These are phyloP conservation scores for Alternaria arbusti DNA, from an alignment of 2,329 filamentous ascomycete genomes.

Conservation along the genomic window DNA sequence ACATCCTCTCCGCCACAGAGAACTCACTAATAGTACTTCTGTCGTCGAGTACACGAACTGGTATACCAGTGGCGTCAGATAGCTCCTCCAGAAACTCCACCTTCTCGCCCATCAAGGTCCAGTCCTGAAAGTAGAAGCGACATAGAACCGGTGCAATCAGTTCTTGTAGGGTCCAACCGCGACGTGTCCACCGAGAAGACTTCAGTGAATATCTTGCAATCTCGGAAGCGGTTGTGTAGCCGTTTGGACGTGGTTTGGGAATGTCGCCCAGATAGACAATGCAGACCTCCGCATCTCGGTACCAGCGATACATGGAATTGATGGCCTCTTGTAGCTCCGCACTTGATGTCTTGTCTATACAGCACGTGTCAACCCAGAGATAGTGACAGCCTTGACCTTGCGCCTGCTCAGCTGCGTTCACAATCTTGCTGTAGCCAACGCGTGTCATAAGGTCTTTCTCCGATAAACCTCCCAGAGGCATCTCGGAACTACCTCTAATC, in stretches of 20 bases:
- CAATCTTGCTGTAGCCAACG: constrained; percentile 26
- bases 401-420: constrained; percentile 20
- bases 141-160: constrained; percentile 31
- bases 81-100: constrained; percentile 30
- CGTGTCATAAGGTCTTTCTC: constrained; percentile 24
- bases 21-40: constrained; percentile 20
- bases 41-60: constrained; percentile 28
- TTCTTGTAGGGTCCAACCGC: constrained; percentile 42
- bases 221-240: constrained; percentile 18
- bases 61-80: constrained; percentile 33
- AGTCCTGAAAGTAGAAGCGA: constrained; percentile 35
- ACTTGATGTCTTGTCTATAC: constrained; percentile 32
- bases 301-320: constrained; percentile 38
- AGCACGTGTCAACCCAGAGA: constrained; percentile 36
- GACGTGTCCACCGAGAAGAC: constrained; percentile 30
- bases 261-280: constrained; percentile 29
- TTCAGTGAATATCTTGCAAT: constrained; percentile 22
- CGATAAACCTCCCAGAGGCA: constrained; percentile 6
- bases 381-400: constrained; percentile 16
- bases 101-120: constrained; percentile 36
- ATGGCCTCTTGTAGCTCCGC: constrained; percentile 33
- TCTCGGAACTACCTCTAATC: constrained; percentile 16
- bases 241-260: constrained; percentile 1
- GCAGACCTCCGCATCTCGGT: constrained; percentile 26
- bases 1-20: constrained; percentile 36